Conservation (phyloP, 805 yeast species). For the Wickerhamomyces tratensis region DNA sequence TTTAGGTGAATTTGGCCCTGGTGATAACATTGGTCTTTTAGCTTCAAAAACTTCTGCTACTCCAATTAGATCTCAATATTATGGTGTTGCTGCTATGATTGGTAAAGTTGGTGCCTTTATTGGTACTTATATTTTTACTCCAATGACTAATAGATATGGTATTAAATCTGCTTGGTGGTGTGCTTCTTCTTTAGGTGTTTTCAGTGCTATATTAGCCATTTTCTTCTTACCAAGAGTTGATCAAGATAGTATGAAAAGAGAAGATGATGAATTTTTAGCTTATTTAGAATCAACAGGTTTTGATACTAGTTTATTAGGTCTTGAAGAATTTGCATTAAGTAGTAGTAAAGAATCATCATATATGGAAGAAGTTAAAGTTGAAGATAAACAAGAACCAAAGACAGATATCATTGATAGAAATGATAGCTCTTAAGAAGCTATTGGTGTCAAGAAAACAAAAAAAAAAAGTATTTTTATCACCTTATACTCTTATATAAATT, state of each 20-base stretch:
- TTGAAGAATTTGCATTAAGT: slow-evolving; percentile 1
- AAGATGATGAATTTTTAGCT: slow-evolving; percentile 61
- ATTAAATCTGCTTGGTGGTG: slow-evolving; percentile 74
- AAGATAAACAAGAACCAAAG: neutral
- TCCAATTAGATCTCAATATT: slow-evolving; percentile 83
- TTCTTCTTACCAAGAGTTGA: slow-evolving; percentile 74
- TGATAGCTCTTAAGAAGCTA: too few species aligned
- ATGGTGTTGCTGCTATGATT: slow-evolving; percentile 83
- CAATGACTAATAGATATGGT: slow-evolving; percentile 58
- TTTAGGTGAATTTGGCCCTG: slow-evolving; percentile 91
- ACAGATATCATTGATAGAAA: too few species aligned
- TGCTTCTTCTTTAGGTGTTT: slow-evolving; percentile 65
- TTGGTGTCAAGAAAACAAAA: too few species aligned
- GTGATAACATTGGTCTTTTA: slow-evolving; percentile 82
- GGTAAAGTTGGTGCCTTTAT: slow-evolving; percentile 92
- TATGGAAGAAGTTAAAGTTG: too few species aligned
- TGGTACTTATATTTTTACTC: slow-evolving; percentile 85
- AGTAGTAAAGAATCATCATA: too few species aligned
- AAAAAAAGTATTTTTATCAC: too few species aligned
- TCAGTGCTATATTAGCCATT: slow-evolving; percentile 60
- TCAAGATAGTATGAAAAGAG: slow-evolving; percentile 72
- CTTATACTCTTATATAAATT: too few species aligned
- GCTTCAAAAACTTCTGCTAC: slow-evolving; percentile 85
- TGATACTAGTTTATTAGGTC: slow-evolving; percentile 52
- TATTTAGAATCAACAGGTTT: slow-evolving; percentile 63